Percentiles rank a stretch among this genome's conserved stretches.
These are phyloP conservation scores for Hypoxylon sp. DNA, from an alignment of 2,329 filamentous ascomycete genomes.

Conservation along the genomic window DNA sequence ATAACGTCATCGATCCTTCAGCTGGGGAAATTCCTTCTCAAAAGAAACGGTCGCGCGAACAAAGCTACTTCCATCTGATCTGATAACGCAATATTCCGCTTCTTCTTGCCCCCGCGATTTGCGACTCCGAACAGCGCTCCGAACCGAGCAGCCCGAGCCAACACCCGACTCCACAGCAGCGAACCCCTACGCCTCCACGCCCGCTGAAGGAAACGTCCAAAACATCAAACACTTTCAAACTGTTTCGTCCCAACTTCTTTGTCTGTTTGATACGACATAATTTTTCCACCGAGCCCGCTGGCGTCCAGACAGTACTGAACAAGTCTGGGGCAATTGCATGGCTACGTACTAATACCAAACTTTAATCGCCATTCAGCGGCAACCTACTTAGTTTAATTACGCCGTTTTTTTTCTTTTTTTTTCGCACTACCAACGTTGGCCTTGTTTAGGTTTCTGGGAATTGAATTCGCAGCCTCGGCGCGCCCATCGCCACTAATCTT, in stretches of 20 bases:
- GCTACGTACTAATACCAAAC: conserved; percentile 11
- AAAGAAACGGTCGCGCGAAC: conserved; percentile 6
- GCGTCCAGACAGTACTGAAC: conserved; percentile 7
- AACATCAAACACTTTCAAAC: conserved; percentile 21
- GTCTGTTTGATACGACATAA: conserved; percentile 14
- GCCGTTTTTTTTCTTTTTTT: conserved; percentile 13
- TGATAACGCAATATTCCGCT: background rate
- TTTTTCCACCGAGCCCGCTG: background rate
- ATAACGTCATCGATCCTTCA: conserved; percentile 37
- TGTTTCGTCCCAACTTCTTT: conserved; percentile 21
- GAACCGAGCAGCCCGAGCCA: conserved; percentile 25
- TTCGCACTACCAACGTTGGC: conserved; percentile 17
- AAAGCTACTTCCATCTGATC: conserved; percentile 36
- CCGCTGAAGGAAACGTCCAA: conserved; percentile 19
- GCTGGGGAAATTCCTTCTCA: conserved; percentile 17
- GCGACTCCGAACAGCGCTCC: conserved; percentile 34
- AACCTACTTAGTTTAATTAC: conserved; percentile 31
- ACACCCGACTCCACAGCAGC: conserved; percentile 20
- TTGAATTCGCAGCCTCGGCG: conserved; percentile 7
- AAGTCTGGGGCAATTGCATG: conserved; percentile 20
- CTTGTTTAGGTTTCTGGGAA: conserved; percentile 3
- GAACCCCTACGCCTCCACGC: conserved; percentile 18
- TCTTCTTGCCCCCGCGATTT: conserved; percentile 22
- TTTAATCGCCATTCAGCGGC: conserved; percentile 26
- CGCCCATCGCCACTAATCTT: conserved; percentile 32